Percentiles rank a stretch among this genome's conserved stretches.
phyloP scores from a whole-genome alignment of 352 stramenopile species.

The Globisporangium spiculum region DNA sequence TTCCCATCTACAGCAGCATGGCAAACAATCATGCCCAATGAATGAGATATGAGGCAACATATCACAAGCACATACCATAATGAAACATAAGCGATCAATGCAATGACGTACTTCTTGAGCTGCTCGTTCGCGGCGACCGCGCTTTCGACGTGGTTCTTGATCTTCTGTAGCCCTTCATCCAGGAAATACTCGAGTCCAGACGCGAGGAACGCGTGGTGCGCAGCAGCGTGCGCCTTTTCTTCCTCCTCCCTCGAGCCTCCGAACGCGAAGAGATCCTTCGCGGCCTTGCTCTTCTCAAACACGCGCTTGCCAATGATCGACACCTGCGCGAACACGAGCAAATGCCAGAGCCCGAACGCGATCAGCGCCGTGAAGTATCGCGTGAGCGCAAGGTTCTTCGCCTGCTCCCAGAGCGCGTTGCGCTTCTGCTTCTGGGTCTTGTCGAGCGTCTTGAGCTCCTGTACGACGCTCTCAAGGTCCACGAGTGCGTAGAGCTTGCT shows the following conservation, averaged over 20 bases:
- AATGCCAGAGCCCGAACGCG: constrained; percentile 73
- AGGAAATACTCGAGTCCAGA: constrained; percentile 81
- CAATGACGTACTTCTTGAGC: constrained; percentile 41
- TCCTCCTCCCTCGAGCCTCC: constrained; percentile 23
- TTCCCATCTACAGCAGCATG: constrained; percentile 35
- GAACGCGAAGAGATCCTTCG: constrained; percentile 18
- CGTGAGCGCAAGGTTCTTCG: constrained; percentile 68
- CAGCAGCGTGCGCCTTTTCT: constrained; percentile 36
- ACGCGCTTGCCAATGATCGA: constrained; percentile 74
- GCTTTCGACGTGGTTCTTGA: constrained; percentile 60
- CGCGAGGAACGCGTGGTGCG: constrained; percentile 68
- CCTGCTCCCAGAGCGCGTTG: constrained; percentile 70
- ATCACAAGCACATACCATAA: not conserved
- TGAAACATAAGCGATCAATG: not conserved
- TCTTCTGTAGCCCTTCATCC: constrained; percentile 53
- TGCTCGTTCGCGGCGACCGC: constrained; percentile 45
- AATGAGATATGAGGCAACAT: not conserved
- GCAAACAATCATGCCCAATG: not conserved
- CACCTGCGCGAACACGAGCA: constrained; percentile 79
- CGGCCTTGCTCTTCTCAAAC: constrained; percentile 54
- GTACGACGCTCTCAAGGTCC: constrained; percentile 68
- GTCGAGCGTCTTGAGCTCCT: constrained; percentile 70
- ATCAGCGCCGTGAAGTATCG: constrained; percentile 73
- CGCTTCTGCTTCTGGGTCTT: constrained; percentile 57
- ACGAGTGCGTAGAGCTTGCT: constrained; percentile 55